Conservation (phyloP, 208 protist species). For the Angomonas deanei region DNA sequence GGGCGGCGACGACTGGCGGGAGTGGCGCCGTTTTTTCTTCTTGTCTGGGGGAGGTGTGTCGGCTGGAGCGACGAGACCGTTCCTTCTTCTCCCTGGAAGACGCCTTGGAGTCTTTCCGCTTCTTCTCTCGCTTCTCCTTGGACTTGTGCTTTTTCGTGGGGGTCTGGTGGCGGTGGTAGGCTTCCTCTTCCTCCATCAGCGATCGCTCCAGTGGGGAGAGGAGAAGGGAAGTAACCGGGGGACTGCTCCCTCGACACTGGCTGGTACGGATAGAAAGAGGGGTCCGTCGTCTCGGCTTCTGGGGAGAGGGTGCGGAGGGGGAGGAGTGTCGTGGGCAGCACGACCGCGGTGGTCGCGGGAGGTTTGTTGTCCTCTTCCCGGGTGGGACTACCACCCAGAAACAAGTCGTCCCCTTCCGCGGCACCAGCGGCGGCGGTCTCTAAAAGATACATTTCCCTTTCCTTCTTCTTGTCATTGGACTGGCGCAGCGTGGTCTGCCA, state of each 20-base stretch:
- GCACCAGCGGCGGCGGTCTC: background rate
- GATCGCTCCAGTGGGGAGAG: conserved; percentile 5
- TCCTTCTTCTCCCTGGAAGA: conserved; percentile 7
- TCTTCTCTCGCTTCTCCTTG: conserved; percentile 11
- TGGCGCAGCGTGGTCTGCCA: conserved; percentile 34
- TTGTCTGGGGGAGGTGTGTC: background rate
- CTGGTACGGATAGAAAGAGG: background rate
- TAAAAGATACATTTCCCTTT: conserved; percentile 5
- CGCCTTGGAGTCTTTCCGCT: background rate
- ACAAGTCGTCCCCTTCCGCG: background rate
- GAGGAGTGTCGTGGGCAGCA: background rate
- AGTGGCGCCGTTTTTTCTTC: background rate
- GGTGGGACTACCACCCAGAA: background rate
- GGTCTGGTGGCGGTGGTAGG: background rate
- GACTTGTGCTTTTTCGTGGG: background rate
- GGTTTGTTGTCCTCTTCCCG: background rate
- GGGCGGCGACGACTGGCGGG: background rate
- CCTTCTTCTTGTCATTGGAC: conserved; percentile 1
- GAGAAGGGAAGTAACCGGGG: background rate
- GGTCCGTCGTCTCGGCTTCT: background rate
- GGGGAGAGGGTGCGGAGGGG: background rate
- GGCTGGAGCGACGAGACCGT: background rate
- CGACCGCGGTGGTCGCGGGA: background rate
- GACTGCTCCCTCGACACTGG: background rate
- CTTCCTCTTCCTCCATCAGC: background rate